phyloP scores from a whole-genome alignment of 306 rosid species.

The Carpinus fangiana region DNA sequence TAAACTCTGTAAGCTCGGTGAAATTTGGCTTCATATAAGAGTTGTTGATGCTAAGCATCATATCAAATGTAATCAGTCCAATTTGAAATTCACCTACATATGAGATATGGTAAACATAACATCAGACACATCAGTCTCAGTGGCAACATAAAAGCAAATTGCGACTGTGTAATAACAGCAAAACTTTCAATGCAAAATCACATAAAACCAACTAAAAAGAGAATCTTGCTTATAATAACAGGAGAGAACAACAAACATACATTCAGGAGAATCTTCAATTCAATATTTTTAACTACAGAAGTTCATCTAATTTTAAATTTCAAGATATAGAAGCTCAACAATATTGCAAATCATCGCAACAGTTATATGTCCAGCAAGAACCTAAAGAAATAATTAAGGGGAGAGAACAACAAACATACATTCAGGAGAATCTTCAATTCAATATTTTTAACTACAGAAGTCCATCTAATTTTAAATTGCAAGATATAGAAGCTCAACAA shows the following conservation, averaged over 20 bases:
- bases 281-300: neutral
- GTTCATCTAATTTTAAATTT: neutral
- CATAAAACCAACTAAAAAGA: neutral
- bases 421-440: neutral
- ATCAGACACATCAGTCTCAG: constrained; percentile 18
- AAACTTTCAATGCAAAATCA: neutral
- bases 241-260: neutral
- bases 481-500: neutral
- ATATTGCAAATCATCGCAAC: neutral
- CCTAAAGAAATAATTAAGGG: too few relatives aligned
- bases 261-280: neutral
- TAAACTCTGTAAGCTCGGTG: constrained; percentile 54
- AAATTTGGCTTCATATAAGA: constrained; percentile 64
- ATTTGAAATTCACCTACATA: constrained; percentile 60
- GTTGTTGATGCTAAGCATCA: constrained; percentile 70
- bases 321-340: neutral
- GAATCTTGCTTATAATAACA: neutral
- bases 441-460: neutral
- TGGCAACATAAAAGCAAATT: neutral
- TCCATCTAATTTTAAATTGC: neutral
- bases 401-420: neutral
- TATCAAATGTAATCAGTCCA: constrained; percentile 59
- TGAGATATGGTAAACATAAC: constrained; percentile 7
- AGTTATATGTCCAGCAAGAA: neutral
- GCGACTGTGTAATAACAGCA: neutral